Evolutionary conservation across 768 basidiomycete genomes (phyloP).

Genomic region (Tulasnella calospora): DNA sequence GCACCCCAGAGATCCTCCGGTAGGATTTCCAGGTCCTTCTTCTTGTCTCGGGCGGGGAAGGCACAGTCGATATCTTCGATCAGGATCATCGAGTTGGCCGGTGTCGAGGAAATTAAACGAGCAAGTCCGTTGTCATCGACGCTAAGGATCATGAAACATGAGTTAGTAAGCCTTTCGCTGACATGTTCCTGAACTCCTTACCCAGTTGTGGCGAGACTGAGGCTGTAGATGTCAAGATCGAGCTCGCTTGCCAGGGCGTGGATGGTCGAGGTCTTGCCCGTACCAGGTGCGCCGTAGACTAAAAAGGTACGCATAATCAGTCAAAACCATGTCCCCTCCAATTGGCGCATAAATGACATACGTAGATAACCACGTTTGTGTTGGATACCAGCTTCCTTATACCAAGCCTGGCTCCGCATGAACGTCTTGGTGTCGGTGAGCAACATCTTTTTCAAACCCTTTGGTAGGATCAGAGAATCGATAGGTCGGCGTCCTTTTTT

Average conservation of each 20-base stretch:
- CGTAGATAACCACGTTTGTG: slow-evolving; percentile 51
- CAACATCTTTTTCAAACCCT: slow-evolving; percentile 46
- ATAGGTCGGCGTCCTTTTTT: slow-evolving; percentile 49
- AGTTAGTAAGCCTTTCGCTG: background rate
- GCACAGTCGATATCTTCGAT: slow-evolving; percentile 62
- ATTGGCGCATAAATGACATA: background rate
- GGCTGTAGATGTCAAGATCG: slow-evolving; percentile 36
- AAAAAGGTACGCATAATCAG: background rate
- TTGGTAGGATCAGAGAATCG: slow-evolving; percentile 50
- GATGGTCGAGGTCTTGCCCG: slow-evolving; percentile 54
- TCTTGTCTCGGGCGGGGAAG: slow-evolving; percentile 45
- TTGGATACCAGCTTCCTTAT: slow-evolving; percentile 52
- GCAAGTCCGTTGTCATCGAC: slow-evolving; percentile 50
- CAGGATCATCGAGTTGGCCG: slow-evolving; percentile 51
- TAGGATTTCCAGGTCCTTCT: slow-evolving; percentile 6
- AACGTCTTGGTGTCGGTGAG: slow-evolving; percentile 53
- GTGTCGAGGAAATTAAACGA: slow-evolving; percentile 45
- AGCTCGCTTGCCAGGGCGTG: slow-evolving; percentile 43
- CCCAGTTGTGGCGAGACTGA: slow-evolving; percentile 51
- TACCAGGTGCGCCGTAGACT: slow-evolving; percentile 53
- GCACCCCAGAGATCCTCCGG: slow-evolving; percentile 9
- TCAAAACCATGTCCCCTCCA: background rate
- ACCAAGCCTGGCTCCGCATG: slow-evolving; percentile 53
- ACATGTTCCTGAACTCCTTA: slow-evolving; percentile 32
- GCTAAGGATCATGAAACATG: slow-evolving; percentile 32